phyloP scores from a whole-genome alignment of 169 alveolate genomes.

The Condylostoma magnum region DNA sequence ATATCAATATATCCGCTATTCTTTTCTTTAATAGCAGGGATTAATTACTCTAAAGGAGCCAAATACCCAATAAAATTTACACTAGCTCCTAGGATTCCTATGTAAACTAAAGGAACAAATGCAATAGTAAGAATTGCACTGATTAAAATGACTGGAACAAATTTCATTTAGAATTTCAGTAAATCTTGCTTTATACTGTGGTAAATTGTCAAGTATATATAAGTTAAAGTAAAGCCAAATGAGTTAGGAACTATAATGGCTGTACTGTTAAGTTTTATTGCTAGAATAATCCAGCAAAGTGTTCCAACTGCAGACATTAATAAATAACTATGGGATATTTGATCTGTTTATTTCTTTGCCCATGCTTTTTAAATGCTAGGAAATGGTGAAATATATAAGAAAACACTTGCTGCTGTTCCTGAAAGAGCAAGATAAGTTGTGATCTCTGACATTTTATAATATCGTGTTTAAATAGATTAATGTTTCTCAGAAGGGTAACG shows the following conservation, averaged over 20 bases:
- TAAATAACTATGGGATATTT: too few species aligned
- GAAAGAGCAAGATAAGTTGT: too few species aligned
- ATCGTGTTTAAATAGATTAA: too few species aligned
- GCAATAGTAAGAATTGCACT: neutral
- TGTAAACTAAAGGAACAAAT: neutral
- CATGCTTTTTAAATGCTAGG: too few species aligned
- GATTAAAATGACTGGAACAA: neutral
- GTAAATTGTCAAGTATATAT: neutral
- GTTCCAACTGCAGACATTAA: too few species aligned
- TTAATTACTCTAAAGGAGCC: slow-evolving; percentile 5
- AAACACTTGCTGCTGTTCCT: too few species aligned
- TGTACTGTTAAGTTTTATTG: neutral
- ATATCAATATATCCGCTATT: neutral
- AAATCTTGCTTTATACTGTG: neutral
- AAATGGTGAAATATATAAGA: too few species aligned
- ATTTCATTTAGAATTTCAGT: neutral
- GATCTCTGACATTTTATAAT: too few species aligned
- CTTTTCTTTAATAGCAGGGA: neutral
- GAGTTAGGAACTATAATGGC: neutral
- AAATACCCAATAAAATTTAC: neutral
- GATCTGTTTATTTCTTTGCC: too few species aligned
- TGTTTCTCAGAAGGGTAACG: too few species aligned
- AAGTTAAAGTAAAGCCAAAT: neutral
- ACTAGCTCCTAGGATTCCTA: neutral
- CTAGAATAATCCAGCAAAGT: too few species aligned